Conservation (phyloP, 306 rosid genomes). For the Mucuna pruriens region DNA sequence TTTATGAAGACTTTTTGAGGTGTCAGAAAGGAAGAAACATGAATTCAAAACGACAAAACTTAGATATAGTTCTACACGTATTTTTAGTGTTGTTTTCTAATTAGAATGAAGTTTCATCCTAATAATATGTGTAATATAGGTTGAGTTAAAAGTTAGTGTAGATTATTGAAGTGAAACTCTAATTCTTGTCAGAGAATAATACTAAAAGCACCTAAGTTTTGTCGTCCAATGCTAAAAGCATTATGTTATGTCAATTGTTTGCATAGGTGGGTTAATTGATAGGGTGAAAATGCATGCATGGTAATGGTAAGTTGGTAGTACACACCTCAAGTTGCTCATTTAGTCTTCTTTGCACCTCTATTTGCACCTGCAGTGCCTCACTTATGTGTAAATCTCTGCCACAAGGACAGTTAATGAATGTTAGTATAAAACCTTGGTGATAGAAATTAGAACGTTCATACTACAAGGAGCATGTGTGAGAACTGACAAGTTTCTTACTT, state of each 20-base stretch:
- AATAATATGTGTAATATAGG: no score
- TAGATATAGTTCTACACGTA: no score
- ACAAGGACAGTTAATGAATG: slow-evolving; percentile 8
- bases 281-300: slow-evolving; percentile 20
- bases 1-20: background rate
- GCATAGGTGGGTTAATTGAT: background rate
- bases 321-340: slow-evolving; percentile 92
- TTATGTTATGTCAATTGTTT: background rate
- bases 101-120: no score
- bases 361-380: slow-evolving; percentile 89
- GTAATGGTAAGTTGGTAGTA: background rate
- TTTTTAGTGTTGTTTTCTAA: no score
- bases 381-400: slow-evolving; percentile 69
- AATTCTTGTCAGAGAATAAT: no score
- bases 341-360: slow-evolving; percentile 89
- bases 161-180: no score
- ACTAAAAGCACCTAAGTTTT: no score
- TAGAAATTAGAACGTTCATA: slow-evolving; percentile 1
- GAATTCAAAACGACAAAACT: background rate
- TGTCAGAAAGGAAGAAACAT: background rate
- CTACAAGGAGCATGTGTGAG: background rate
- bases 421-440: slow-evolving; percentile 25
- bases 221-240: background rate
- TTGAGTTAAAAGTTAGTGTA: no score
- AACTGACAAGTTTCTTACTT: slow-evolving; percentile 50